Base-by-base conservation (phyloP, 2,329 filamentous ascomycete species). In the Trichoderma sp. region DNA sequence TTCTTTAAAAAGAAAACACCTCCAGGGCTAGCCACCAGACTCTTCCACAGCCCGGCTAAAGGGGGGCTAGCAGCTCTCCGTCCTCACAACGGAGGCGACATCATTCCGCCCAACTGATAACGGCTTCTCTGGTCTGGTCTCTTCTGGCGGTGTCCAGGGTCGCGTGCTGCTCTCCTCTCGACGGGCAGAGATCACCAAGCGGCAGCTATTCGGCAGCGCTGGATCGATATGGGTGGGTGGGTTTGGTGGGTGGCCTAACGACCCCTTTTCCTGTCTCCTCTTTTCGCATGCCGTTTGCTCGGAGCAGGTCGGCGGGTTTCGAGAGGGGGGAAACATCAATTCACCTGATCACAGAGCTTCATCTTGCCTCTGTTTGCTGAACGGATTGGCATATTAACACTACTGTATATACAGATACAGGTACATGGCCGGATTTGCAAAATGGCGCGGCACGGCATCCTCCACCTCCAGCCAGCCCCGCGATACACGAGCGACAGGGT, bases 271-370 rank as follows among this genome's bases (percentile, higher is more conserved):
- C 57, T n/a, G 50, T 29, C 63, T 65, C 63, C 63, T 65, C 63
- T 65, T 65, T 67, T 67, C 60, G 34, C 64, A 67, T 65, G 63
- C 63, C 63, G 19, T 57, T 57, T 65, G 39, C 37, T 65, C 53
- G 25, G 52, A 19, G 29, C 59, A 35, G 45, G 32, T 37, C 59
- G 59, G 19, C 45, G 45, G 59, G 29, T 52, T 50, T 32, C 39
- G 58, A 27, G 45, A 50, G 42, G 25, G 52, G 17, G 29, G 15
- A 60, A 42, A 39, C 42, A 54, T 6, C 22, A 27, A 27, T 54
- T 54, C 52, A 54, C 52, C 34, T 12, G 19, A 63, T 35, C 22
- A 39, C 10, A 19, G 54, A 39, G 10, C 22, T 42, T 7, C 54
- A 3, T 57, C 13, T 57, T 37, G 27, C 52, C 6, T 34, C 2